A percentile compares a stretch with the other conserved stretches of the same genome.
Conservation (phyloP, 2,329 filamentous ascomycete species). For the Pseudocercospora crystallina region DNA sequence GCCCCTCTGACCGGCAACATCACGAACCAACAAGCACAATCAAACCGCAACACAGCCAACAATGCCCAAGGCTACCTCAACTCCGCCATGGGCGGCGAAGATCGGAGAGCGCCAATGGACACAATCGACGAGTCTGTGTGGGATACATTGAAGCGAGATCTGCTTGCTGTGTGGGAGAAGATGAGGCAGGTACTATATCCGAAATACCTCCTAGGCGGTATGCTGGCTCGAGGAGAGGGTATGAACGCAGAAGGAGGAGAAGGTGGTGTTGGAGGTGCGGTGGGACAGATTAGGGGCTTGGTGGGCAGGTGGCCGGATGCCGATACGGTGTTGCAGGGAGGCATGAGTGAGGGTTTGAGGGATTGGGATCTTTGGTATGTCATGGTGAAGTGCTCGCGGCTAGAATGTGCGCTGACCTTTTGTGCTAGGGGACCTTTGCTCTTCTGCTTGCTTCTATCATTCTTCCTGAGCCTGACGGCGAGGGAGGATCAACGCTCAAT, state of each 20-base stretch:
- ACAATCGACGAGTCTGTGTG: conserved; percentile 97
- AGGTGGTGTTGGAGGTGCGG: conserved; percentile 43
- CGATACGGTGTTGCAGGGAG: conserved; percentile 63
- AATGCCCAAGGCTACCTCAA: conserved; percentile 81
- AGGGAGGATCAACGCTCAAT: conserved; percentile 76
- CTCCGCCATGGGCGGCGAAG: conserved; percentile 86
- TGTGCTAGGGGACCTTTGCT: conserved; percentile 75
- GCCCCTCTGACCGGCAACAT: conserved; percentile 85
- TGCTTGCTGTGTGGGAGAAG: conserved; percentile 94
- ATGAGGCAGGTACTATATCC: conserved; percentile 96
- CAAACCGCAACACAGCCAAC: conserved; percentile 53
- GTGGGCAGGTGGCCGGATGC: conserved; percentile 68
- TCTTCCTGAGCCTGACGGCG: conserved; percentile 82
- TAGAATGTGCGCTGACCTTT: neutral
- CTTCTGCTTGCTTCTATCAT: conserved; percentile 84
- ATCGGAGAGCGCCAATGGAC: conserved; percentile 82
- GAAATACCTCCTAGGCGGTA: conserved; percentile 79
- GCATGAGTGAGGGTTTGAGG: conserved; percentile 83
- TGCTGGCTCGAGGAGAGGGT: conserved; percentile 59
- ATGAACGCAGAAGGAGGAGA: conserved; percentile 59
- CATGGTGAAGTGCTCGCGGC: neutral
- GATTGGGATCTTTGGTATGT: conserved; percentile 92
- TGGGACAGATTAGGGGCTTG: conserved; percentile 53
- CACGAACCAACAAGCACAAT: conserved; percentile 49
- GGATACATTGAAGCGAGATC: conserved; percentile 91